phyloP scores from a whole-genome alignment of 148 eudicot genomes.

The Persicaria tinctoria region DNA sequence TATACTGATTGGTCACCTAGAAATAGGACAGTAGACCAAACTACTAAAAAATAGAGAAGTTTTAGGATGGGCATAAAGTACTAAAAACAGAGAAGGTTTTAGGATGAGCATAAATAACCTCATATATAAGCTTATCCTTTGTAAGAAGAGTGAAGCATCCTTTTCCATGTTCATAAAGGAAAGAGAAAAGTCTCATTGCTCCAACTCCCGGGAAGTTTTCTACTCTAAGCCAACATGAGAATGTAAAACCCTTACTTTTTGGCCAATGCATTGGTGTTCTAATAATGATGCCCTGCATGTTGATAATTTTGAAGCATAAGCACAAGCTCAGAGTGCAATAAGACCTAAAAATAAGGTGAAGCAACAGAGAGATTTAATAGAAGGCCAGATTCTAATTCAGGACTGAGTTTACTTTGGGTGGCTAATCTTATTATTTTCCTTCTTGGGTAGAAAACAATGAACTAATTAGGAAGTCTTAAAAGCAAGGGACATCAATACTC shows the following conservation, averaged over 20 bases:
- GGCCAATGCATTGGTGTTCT: slow-evolving; percentile 86
- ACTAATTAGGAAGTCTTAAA: neutral
- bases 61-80: too few species aligned
- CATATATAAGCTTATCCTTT: slow-evolving; percentile 74
- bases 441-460: neutral
- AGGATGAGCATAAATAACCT: slow-evolving; percentile 36
- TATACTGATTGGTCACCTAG: neutral
- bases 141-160: slow-evolving; percentile 81
- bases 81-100: neutral
- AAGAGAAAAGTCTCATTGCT: slow-evolving; percentile 86
- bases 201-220: slow-evolving; percentile 84
- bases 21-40: neutral
- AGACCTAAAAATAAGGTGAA: neutral
- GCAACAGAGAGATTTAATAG: neutral
- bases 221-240: slow-evolving; percentile 95
- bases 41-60: neutral
- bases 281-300: slow-evolving; percentile 72
- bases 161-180: slow-evolving; percentile 76
- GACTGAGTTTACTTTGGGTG: neutral
- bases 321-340: neutral
- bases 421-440: neutral
- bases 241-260: slow-evolving; percentile 73
- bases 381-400: neutral
- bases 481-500: neutral
- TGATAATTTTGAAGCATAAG: neutral